phyloP scores from a whole-genome alignment of 371 early-diverging fungal genomes.

The Blakeslea trispora region DNA sequence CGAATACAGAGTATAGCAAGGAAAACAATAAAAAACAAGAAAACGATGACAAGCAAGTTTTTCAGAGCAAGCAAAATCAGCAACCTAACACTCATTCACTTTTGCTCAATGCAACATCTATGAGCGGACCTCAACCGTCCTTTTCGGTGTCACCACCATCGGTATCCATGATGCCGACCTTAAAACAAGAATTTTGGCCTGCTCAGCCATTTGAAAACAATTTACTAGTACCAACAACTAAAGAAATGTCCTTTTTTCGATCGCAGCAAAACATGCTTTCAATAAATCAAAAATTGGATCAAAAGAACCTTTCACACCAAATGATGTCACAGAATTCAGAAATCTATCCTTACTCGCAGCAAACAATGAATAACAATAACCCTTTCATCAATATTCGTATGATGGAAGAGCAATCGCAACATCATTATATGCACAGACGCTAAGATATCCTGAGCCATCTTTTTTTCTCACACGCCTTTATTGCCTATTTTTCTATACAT shows the following conservation, averaged over 20 bases:
- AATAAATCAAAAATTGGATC: not conserved
- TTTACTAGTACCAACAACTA: too few relatives aligned
- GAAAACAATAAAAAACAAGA: not conserved
- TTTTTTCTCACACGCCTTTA: slow-evolving; percentile 2
- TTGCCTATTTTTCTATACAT: not conserved
- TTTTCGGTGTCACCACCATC: slow-evolving; percentile 17
- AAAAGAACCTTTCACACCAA: too few relatives aligned
- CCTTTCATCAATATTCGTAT: not conserved
- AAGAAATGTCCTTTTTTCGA: not conserved
- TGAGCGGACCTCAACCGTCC: not conserved
- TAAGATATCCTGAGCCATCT: slow-evolving; percentile 1
- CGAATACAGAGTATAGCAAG: slow-evolving; percentile 5
- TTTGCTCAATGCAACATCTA: not conserved
- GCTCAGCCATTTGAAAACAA: not conserved
- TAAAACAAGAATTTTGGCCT: slow-evolving; percentile 6
- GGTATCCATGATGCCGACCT: slow-evolving; percentile 16
- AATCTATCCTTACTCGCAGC: not conserved
- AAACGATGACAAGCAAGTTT: not conserved
- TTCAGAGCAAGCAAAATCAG: not conserved
- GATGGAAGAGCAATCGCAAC: slow-evolving; percentile 3
- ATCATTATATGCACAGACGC: slow-evolving; percentile 15
- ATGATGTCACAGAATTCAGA: not conserved
- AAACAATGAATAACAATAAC: not conserved
- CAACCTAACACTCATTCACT: not conserved
- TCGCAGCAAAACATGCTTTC: not conserved